Percentiles rank a stretch among this genome's conserved stretches.
Conservation (phyloP, 148 eudicot genomes). For the Fagopyrum esculentum region DNA sequence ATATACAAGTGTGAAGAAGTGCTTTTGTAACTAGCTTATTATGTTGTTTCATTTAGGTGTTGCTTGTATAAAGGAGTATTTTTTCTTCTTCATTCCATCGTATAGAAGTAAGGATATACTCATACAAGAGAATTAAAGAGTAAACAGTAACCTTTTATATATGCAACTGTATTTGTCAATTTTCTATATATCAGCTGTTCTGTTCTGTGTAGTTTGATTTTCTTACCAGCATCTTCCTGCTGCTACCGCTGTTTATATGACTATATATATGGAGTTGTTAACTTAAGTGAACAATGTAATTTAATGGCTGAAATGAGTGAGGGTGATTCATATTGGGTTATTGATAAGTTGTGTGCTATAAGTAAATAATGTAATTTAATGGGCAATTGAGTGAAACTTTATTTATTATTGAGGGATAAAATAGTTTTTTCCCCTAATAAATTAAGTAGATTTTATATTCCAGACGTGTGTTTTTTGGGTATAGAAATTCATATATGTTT, state of each 20-base stretch:
- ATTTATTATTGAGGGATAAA: too few relatives aligned
- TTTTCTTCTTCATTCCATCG: not conserved
- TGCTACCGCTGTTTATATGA: not conserved
- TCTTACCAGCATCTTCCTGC: not conserved
- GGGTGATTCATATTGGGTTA: too few relatives aligned
- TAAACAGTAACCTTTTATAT: not conserved
- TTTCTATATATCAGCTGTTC: not conserved
- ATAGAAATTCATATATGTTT: too few relatives aligned
- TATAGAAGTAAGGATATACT: not conserved
- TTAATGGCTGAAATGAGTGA: too few relatives aligned
- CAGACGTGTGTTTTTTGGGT: too few relatives aligned
- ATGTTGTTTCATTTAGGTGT: slow-evolving; percentile 1
- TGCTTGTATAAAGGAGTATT: slow-evolving; percentile 5
- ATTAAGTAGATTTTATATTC: too few relatives aligned
- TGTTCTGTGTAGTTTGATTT: not conserved
- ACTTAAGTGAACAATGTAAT: too few relatives aligned
- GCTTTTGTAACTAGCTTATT: slow-evolving; percentile 11
- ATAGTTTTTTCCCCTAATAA: too few relatives aligned
- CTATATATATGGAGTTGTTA: not conserved
- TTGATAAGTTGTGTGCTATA: too few relatives aligned
- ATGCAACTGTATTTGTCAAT: slow-evolving; percentile 1
- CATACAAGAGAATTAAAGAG: slow-evolving; percentile 1
- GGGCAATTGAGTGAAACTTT: too few relatives aligned
- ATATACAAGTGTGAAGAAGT: not conserved
- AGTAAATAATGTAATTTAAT: too few relatives aligned